Evolutionary conservation across 257 asterid species (phyloP).

Genomic region (Fraxinus pennsylvanica): DNA sequence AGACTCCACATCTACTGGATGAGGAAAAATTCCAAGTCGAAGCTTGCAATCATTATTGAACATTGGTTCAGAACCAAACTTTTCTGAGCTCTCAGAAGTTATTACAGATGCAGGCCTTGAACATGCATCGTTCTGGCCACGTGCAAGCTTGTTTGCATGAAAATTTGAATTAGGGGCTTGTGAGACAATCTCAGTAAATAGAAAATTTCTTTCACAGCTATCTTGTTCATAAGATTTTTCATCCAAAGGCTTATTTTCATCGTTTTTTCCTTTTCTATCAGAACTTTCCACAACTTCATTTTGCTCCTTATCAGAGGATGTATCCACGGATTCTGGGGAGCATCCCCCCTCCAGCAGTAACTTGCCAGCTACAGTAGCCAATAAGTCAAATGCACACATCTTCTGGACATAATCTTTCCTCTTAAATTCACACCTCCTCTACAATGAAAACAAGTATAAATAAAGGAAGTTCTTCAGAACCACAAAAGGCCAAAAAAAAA

Average conservation of each 20-base stretch:
- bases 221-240: constrained; percentile 38
- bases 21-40: constrained; percentile 52
- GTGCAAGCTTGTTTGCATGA: constrained; percentile 38
- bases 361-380: constrained; percentile 89
- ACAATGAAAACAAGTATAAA: constrained; percentile 17
- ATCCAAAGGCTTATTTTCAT: constrained; percentile 39
- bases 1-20: constrained; percentile 49
- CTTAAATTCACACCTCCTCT: constrained; percentile 67
- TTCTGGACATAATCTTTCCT: constrained; percentile 56
- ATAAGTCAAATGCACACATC: constrained; percentile 79
- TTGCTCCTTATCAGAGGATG: constrained; percentile 44
- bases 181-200: constrained; percentile 69
- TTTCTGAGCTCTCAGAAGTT: constrained; percentile 69
- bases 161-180: constrained; percentile 50
- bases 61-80: constrained; percentile 50
- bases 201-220: constrained; percentile 57
- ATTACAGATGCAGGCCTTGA: constrained; percentile 68
- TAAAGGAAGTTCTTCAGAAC: constrained; percentile 22
- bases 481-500: not conserved
- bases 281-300: constrained; percentile 40
- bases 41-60: constrained; percentile 61
- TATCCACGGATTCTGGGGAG: constrained; percentile 41
- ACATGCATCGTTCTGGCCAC: constrained; percentile 47
- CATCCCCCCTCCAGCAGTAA: constrained; percentile 58
- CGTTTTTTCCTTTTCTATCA: constrained; percentile 40